phyloP scores from a whole-genome alignment of 345 rosid genomes.

The Hibiscus mutabilis region DNA sequence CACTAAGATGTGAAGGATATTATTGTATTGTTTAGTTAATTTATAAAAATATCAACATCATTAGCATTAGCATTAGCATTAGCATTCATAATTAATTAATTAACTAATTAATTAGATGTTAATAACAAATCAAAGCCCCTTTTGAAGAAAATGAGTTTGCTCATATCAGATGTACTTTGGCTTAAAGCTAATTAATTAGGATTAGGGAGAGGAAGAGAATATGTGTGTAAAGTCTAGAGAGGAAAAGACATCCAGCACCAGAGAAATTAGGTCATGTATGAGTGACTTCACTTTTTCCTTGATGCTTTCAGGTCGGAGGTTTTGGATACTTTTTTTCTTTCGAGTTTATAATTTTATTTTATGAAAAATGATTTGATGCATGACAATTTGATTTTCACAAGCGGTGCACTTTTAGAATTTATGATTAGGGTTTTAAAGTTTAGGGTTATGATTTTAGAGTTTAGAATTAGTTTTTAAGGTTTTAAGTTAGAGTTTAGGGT shows the following conservation, averaged over 20 bases:
- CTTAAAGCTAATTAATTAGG: neutral
- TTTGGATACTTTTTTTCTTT: slow-evolving; percentile 6
- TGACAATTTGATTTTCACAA: too few species aligned
- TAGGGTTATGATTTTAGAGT: too few species aligned
- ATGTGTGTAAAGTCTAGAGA: neutral
- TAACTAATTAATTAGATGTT: neutral
- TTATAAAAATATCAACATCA: neutral
- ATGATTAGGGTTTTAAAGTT: too few species aligned
- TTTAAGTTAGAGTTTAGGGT: too few species aligned
- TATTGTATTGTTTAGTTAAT: neutral
- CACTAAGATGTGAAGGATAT: slow-evolving; percentile 2
- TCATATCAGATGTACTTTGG: neutral
- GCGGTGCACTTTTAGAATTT: too few species aligned
- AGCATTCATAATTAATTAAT: too few species aligned
- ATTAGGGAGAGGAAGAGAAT: neutral
- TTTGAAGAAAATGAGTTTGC: neutral
- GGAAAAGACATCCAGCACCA: neutral
- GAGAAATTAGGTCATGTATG: neutral
- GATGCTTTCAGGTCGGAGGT: slow-evolving; percentile 10
- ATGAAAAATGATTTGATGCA: too few species aligned
- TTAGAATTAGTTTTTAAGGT: too few species aligned
- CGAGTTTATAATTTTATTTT: neutral
- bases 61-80: neutral
- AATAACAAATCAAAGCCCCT: neutral
- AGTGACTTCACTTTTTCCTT: slow-evolving; percentile 12